Conservation (phyloP, 163 green algal species). For the Chloromonas sp. region DNA sequence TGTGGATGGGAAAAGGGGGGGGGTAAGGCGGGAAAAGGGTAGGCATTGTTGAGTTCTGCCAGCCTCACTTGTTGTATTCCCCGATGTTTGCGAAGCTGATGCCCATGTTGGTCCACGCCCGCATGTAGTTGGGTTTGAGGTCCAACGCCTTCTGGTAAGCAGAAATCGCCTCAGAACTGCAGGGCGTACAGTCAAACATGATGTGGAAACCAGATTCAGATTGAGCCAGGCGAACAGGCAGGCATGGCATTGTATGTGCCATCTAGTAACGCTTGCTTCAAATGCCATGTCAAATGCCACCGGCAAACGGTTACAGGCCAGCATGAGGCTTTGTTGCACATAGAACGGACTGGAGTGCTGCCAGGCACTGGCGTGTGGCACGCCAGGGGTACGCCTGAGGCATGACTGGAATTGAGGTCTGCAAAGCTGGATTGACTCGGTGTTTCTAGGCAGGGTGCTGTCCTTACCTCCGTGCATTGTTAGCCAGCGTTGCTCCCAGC, state of each 20-base stretch:
- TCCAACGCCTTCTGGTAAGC: slow-evolving; percentile 77
- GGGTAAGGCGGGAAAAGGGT: not conserved
- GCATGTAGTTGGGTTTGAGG: slow-evolving; percentile 98
- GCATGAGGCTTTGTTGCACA: no score
- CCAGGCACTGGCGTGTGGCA: no score
- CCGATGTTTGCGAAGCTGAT: slow-evolving; percentile 91
- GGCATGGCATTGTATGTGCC: no score
- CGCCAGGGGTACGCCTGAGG: no score
- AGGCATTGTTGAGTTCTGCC: not conserved
- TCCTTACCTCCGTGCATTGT: slow-evolving; percentile 68
- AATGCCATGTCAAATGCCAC: no score
- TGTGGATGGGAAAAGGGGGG: not conserved
- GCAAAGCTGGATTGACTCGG: not conserved
- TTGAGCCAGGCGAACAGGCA: no score
- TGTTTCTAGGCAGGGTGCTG: slow-evolving; percentile 33
- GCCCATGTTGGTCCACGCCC: slow-evolving; percentile 98
- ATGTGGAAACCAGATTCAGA: no score
- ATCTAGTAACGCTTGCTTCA: no score
- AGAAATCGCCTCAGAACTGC: slow-evolving; percentile 44
- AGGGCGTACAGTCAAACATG: no score
- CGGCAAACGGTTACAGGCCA: no score
- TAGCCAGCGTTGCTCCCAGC: slow-evolving; percentile 92
- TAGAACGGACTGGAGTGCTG: no score
- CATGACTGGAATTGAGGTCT: slow-evolving; percentile 30
- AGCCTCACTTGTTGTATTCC: slow-evolving; percentile 59